Conservation (phyloP, 2,329 filamentous ascomycete genomes). For the Monilinia polystroma region DNA sequence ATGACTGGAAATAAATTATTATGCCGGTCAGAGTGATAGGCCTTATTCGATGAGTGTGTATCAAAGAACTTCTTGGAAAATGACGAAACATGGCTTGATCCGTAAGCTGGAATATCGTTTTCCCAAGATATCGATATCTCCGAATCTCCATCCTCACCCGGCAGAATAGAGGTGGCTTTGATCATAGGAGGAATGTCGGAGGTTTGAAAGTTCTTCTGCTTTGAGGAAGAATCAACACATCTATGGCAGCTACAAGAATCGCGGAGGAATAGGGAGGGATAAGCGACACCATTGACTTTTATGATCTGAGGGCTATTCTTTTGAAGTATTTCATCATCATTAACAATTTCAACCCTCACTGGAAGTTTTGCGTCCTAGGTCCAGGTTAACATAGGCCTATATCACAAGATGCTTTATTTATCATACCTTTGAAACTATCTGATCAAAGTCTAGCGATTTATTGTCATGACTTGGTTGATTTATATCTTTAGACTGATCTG, state of each 20-base stretch:
- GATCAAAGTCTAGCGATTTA: neutral
- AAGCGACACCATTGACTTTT: slow-evolving; percentile 1
- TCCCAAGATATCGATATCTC: slow-evolving; percentile 56
- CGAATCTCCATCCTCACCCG: slow-evolving; percentile 44
- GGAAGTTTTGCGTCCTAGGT: neutral
- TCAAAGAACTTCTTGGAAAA: slow-evolving; percentile 30
- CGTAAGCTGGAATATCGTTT: slow-evolving; percentile 48
- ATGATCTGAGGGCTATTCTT: neutral
- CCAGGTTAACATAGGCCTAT: neutral
- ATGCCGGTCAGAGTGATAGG: slow-evolving; percentile 4
- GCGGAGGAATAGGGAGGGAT: slow-evolving; percentile 45
- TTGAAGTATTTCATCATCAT: neutral
- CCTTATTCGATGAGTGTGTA: neutral
- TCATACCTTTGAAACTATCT: neutral
- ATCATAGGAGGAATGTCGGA: slow-evolving; percentile 59
- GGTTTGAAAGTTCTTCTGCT: slow-evolving; percentile 64
- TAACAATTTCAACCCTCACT: neutral
- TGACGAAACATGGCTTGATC: slow-evolving; percentile 33
- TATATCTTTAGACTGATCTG: neutral
- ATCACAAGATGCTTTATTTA: neutral
- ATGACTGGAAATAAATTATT: slow-evolving; percentile 19
- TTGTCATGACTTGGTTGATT: neutral
- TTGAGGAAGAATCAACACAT: slow-evolving; percentile 58
- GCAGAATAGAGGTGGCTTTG: slow-evolving; percentile 39
- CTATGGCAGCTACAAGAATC: slow-evolving; percentile 57